phyloP scores from a whole-genome alignment of 2,329 filamentous ascomycete species.

The Phialophora tarda region DNA sequence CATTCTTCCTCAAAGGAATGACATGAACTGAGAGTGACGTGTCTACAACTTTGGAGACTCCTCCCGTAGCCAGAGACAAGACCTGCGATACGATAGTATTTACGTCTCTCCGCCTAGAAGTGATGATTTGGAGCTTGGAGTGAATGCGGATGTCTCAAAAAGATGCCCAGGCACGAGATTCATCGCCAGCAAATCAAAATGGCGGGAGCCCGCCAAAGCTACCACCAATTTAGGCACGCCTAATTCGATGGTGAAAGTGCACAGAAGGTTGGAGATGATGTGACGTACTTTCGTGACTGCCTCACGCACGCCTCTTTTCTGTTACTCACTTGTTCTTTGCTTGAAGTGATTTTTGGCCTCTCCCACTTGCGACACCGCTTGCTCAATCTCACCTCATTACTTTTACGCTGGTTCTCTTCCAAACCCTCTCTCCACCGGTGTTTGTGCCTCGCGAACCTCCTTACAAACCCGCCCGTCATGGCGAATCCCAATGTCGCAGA shows the following conservation, averaged over 20 bases:
- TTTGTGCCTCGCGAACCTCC: background rate
- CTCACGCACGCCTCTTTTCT: conserved; percentile 12
- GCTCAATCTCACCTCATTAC: background rate
- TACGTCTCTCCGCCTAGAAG: background rate
- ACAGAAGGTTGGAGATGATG: conserved; percentile 3
- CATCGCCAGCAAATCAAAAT: conserved; percentile 14
- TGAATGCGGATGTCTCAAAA: conserved; percentile 14
- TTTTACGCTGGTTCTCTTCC: conserved; percentile 27
- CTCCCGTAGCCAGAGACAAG: conserved; percentile 4
- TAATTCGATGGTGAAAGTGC: background rate
- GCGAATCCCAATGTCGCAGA: conserved; percentile 33
- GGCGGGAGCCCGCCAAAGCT: background rate
- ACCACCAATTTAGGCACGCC: conserved; percentile 2
- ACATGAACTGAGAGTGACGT: conserved; percentile 6
- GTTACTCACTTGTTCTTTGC: background rate
- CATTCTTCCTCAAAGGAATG: conserved; percentile 25
- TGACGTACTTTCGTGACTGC: conserved; percentile 19
- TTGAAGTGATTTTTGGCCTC: background rate
- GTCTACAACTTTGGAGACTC: background rate
- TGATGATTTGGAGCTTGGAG: conserved; percentile 16
- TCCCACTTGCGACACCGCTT: background rate
- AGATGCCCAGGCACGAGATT: conserved; percentile 24
- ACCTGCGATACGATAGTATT: background rate
- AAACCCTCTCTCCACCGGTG: background rate
- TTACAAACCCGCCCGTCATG: conserved; percentile 20